These are phyloP conservation scores for Melampsora americana DNA, from an alignment of 1,284 basidiomycete species.

Conservation along the genomic window DNA sequence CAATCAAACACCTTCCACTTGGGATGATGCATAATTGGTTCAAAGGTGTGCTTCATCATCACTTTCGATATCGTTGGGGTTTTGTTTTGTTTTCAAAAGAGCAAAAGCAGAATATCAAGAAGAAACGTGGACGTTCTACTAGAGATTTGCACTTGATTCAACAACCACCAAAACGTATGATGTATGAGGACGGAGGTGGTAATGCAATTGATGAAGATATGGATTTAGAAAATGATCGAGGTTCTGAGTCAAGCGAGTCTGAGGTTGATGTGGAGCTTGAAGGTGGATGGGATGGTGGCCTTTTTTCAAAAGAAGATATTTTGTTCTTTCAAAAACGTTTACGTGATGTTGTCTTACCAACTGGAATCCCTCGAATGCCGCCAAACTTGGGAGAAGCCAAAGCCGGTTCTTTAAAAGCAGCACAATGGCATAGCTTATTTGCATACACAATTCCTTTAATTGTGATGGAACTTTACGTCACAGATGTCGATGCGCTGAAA, in stretches of 20 bases:
- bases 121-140: background rate
- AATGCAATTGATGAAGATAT: background rate
- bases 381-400: slow-evolving; percentile 20
- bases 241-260: background rate
- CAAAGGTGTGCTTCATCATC: slow-evolving; percentile 20
- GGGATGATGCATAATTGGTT: slow-evolving; percentile 38
- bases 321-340: background rate
- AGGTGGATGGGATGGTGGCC: slow-evolving; percentile 11
- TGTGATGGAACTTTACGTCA: slow-evolving; percentile 17
- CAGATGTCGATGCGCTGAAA: background rate
- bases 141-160: background rate
- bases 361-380: slow-evolving; percentile 18
- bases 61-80: slow-evolving; percentile 25
- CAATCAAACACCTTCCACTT: slow-evolving; percentile 18
- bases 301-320: slow-evolving; percentile 16
- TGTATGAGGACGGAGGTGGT: background rate
- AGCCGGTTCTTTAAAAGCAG: slow-evolving; percentile 14
- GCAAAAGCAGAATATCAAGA: background rate
- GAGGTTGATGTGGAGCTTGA: slow-evolving; percentile 11
- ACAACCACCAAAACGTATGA: background rate
- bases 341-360: slow-evolving; percentile 13
- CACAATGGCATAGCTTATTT: slow-evolving; percentile 32
- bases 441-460: slow-evolving; percentile 29
- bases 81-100: background rate
- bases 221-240: background rate